These are phyloP conservation scores for Schizophyllum commune DNA, from an alignment of 1,284 basidiomycete genomes.

Conservation along the genomic window DNA sequence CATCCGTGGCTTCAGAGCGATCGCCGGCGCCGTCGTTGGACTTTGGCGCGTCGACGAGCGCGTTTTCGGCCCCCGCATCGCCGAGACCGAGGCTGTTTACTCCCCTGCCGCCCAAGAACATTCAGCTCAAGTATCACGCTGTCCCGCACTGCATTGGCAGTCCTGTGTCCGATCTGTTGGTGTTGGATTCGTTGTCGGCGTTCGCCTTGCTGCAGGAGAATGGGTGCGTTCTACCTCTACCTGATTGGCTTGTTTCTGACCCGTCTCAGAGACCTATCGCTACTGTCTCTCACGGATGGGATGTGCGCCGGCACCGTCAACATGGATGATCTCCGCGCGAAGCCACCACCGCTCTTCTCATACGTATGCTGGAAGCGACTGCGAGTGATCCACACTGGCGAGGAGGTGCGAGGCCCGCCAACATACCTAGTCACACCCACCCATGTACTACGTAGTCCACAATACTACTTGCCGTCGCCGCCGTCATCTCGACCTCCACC, in stretches of 20 bases:
- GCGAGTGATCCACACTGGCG: not conserved
- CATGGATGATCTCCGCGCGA: constrained; percentile 9
- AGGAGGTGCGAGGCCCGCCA: not conserved
- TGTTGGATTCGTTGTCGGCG: constrained; percentile 33
- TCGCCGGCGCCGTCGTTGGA: constrained; percentile 19
- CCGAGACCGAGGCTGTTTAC: constrained; percentile 12
- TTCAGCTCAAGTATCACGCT: constrained; percentile 22
- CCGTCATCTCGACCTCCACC: not conserved
- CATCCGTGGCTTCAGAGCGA: constrained; percentile 14
- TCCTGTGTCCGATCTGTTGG: constrained; percentile 35
- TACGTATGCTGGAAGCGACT: not conserved
- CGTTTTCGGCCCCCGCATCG: constrained; percentile 37
- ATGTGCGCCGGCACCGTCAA: constrained; percentile 27
- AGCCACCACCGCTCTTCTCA: not conserved
- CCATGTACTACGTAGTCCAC: not conserved
- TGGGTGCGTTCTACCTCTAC: constrained; percentile 35
- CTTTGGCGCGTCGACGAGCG: constrained; percentile 2
- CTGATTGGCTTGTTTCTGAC: constrained; percentile 4
- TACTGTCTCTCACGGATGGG: constrained; percentile 37
- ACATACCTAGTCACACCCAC: not conserved
- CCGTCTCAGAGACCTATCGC: constrained; percentile 29
- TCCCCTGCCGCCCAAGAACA: not conserved
- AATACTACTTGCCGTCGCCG: not conserved
- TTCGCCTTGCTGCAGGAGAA: constrained; percentile 45
- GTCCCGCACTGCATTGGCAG: constrained; percentile 34